Base-by-base conservation (phyloP, 225 moss, liverwort and hornwort species). In the Takakia lepidozioides region DNA sequence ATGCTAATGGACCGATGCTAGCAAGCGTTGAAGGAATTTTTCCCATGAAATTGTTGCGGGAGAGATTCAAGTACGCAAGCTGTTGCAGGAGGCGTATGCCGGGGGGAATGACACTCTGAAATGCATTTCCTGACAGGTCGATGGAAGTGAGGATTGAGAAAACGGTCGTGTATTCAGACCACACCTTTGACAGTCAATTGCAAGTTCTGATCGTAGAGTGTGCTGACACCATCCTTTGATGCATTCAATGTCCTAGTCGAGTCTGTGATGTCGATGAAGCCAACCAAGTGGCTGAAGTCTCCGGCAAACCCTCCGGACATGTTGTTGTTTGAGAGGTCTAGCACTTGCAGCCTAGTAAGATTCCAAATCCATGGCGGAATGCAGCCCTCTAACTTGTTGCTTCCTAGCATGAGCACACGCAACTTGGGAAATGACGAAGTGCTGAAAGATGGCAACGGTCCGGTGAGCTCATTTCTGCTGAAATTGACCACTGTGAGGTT, bases 331-430 rank as follows among this genome's bases (percentile, higher is more conserved):
- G 68, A 69, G 0, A 69, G 46, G 50, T 62, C 62, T 10, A 69
- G 57, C 10, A 69, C 57, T 48, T 62, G 68, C 20, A 69, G 30
- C 6, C n/a, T 17, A 0, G 57, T 57, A 40, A 69, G 68, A 29
- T 62, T 50, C 62, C 53, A 58, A 18, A 69, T 40, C 68, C 57
- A 69, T 15, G 38, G 6, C 14, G 68, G 68, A 27, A 62, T 56
- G 0, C 21, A 6, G 6, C 62, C 62, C 25, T 35, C 40, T 10
- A 69, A 52, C 5, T 52, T 15, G 39, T 69, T 69, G 28, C 22
- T 44, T 8, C 47, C 62, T 2, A 69, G 57, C 42, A 62, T 17
- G 16, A 5, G 10, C 18, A 44, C 10, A 2, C 19, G 17, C 4
- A 34, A 34, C 32, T 34, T 34, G 32, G 32, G 32, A 34, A 34